These are phyloP conservation scores for Penicillium maclennaniae DNA, from an alignment of 495 filamentous ascomycete species.

Conservation along the genomic window DNA sequence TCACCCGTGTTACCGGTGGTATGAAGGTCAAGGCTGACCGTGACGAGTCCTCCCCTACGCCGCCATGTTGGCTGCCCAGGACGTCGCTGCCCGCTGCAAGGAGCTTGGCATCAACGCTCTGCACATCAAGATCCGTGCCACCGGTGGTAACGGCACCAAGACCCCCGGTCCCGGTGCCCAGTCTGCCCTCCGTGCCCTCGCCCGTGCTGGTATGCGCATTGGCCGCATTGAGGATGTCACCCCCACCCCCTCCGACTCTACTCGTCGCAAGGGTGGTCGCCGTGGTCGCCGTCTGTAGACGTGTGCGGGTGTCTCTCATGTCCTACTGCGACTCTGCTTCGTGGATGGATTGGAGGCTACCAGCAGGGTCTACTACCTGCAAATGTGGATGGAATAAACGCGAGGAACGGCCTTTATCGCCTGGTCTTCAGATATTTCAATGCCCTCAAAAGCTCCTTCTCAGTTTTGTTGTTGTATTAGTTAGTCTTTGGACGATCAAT, in stretches of 20 bases:
- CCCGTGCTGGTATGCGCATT: constrained; percentile 99
- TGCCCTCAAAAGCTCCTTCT: constrained; percentile 37
- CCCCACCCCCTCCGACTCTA: constrained; percentile 96
- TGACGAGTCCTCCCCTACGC: constrained; percentile 99
- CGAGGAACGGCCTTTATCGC: constrained; percentile 53
- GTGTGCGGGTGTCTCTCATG: constrained; percentile 31
- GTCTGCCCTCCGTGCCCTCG: constrained; percentile 96
- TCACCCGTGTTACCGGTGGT: constrained; percentile 97
- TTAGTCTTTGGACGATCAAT: constrained; percentile 20
- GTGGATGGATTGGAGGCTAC: constrained; percentile 37
- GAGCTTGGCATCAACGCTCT: constrained; percentile 98
- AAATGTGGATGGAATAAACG: constrained; percentile 56
- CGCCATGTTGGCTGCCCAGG: constrained; percentile 98
- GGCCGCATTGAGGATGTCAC: constrained; percentile 99
- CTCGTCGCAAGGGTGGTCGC: constrained; percentile 98
- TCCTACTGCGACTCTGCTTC: constrained; percentile 27
- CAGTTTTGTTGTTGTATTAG: constrained; percentile 22
- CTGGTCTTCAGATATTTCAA: constrained; percentile 54
- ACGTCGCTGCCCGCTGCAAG: constrained; percentile 94
- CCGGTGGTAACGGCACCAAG: constrained; percentile 99
- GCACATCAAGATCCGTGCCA: constrained; percentile 99
- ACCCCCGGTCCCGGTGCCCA: constrained; percentile 98
- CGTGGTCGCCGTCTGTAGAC: constrained; percentile 98
- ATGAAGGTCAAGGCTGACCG: constrained; percentile 99
- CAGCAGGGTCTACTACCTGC: constrained; percentile 35